A percentile compares a stretch with the other conserved stretches of the same genome.
Conservation (phyloP, 176 grass and related monocot species). For the Juncus effusus region DNA sequence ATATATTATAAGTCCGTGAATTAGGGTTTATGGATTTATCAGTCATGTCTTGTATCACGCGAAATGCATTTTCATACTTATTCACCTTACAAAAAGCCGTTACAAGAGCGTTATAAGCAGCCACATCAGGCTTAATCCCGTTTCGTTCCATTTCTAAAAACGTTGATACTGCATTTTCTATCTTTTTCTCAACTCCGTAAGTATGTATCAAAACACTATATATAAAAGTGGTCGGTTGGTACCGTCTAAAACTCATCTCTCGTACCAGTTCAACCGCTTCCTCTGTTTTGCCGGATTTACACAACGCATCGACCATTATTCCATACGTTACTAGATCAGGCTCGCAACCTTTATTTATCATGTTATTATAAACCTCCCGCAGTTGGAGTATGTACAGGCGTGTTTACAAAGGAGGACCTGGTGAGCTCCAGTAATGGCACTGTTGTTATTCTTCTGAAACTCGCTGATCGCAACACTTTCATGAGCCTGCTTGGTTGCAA, state of each 20-base stretch:
- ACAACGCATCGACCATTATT: constrained; percentile 89
- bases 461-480: constrained; percentile 33
- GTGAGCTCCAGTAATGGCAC: constrained; percentile 26
- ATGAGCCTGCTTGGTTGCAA: constrained; percentile 32
- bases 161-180: constrained; percentile 77
- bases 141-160: constrained; percentile 85
- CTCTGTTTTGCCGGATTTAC: constrained; percentile 62
- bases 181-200: constrained; percentile 70
- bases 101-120: constrained; percentile 80
- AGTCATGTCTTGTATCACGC: constrained; percentile 74
- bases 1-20: constrained; percentile 80
- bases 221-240: constrained; percentile 69
- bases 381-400: constrained; percentile 42
- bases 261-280: constrained; percentile 65
- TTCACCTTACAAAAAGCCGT: constrained; percentile 73
- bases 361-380: constrained; percentile 65
- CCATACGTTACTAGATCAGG: constrained; percentile 91
- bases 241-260: constrained; percentile 58
- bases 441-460: constrained; percentile 37
- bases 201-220: constrained; percentile 80
- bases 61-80: constrained; percentile 71
- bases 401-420: constrained; percentile 29
- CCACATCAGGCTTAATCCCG: constrained; percentile 71
- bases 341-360: constrained; percentile 57
- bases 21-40: constrained; percentile 64